Conservation (phyloP, 192 early-diverging fungal species). For the Piromyces finnis region DNA sequence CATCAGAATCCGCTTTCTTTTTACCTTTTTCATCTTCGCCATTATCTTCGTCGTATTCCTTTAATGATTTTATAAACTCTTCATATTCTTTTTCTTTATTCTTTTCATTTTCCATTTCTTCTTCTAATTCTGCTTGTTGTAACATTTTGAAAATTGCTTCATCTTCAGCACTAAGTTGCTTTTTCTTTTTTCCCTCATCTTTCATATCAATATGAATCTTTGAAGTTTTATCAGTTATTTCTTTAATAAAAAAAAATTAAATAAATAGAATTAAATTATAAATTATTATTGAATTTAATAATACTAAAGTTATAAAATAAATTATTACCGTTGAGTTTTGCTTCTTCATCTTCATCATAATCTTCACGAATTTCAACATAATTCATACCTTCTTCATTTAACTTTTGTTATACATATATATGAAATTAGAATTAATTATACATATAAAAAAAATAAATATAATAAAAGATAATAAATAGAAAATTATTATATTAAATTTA, state of each 20-base stretch:
- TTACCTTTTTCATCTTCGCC: slow-evolving; percentile 18
- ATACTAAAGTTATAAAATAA: neutral
- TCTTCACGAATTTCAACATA: slow-evolving; percentile 60
- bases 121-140: slow-evolving; percentile 17
- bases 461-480: neutral
- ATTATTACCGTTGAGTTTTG: too few species aligned
- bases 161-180: slow-evolving; percentile 8
- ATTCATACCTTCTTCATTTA: slow-evolving; percentile 60
- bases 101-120: slow-evolving; percentile 3
- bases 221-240: slow-evolving; percentile 12
- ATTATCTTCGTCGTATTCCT: slow-evolving; percentile 15
- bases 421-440: too few species aligned
- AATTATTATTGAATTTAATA: neutral
- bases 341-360: slow-evolving; percentile 20
- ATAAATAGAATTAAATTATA: neutral
- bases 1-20: neutral
- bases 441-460: too few species aligned
- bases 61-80: slow-evolving; percentile 7
- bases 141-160: slow-evolving; percentile 17
- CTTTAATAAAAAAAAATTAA: slow-evolving; percentile 6
- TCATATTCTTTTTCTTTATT: slow-evolving; percentile 6
- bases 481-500: too few species aligned
- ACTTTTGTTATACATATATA: slow-evolving; percentile 15
- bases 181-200: slow-evolving; percentile 8
- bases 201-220: slow-evolving; percentile 8